Percentiles rank a stretch among this genome's conserved stretches.
Conservation (phyloP, 768 basidiomycete species). For the Lactarius tabidus region DNA sequence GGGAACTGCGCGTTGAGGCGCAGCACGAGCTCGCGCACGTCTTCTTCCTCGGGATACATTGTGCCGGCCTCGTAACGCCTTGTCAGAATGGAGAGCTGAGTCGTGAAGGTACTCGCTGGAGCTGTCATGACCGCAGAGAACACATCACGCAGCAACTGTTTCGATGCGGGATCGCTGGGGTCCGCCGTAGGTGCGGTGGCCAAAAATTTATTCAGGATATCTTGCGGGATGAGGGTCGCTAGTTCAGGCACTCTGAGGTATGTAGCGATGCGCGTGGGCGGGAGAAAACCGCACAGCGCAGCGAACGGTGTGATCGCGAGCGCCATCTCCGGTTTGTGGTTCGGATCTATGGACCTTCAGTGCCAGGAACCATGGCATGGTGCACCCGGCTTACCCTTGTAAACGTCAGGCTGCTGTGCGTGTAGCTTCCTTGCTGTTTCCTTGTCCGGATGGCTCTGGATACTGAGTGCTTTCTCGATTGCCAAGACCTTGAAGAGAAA, state of each 20-base stretch:
- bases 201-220: conserved; percentile 51
- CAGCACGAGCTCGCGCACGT: conserved; percentile 59
- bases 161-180: conserved; percentile 45
- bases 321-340: conserved; percentile 99
- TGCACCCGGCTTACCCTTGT: conserved; percentile 65
- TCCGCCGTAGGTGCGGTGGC: conserved; percentile 41
- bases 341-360: conserved; percentile 58
- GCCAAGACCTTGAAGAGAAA: conserved; percentile 92
- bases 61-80: conserved; percentile 52
- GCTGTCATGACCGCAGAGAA: conserved; percentile 87
- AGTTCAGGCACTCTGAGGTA: conserved; percentile 79
- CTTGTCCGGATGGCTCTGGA: conserved; percentile 93
- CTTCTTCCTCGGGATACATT: conserved; percentile 40
- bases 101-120: conserved; percentile 46
- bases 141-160: conserved; percentile 63
- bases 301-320: conserved; percentile 87
- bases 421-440: conserved; percentile 54
- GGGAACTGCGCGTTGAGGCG: conserved; percentile 73
- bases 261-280: conserved; percentile 63
- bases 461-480: conserved; percentile 84
- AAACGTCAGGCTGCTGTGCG: conserved; percentile 64
- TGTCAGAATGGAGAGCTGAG: conserved; percentile 55
- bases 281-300: conserved; percentile 91
- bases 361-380: conserved; percentile 13
- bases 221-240: conserved; percentile 57